Conservation (phyloP, 768 basidiomycete genomes). For the Leccinum incarnatum region DNA sequence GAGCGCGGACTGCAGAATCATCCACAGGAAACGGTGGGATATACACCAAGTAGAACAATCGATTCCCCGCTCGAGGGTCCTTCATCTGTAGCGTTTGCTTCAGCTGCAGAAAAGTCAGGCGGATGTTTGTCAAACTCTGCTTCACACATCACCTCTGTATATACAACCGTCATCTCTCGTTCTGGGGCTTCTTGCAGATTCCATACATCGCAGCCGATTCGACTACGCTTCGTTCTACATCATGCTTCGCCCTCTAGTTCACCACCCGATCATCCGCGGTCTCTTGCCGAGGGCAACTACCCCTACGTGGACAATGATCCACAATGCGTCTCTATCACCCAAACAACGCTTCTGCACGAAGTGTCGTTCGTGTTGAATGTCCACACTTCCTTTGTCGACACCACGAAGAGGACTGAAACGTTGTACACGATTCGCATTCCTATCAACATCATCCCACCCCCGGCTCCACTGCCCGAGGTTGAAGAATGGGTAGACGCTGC, state of each 20-base stretch:
- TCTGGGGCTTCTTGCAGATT: conserved; percentile 93
- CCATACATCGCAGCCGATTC: conserved; percentile 71
- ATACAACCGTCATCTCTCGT: conserved; percentile 62
- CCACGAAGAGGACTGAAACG: conserved; percentile 63
- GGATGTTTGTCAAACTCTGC: conserved; percentile 43
- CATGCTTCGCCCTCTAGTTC: conserved; percentile 50
- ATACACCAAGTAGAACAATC: conserved; percentile 11
- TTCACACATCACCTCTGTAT: conserved; percentile 39
- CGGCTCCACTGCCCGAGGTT: conserved; percentile 77
- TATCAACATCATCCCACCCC: conserved; percentile 66
- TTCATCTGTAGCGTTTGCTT: conserved; percentile 27
- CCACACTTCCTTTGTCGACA: conserved; percentile 75
- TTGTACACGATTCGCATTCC: conserved; percentile 66
- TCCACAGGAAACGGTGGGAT: conserved; percentile 17
- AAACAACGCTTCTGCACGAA: conserved; percentile 79
- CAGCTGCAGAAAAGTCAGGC: conserved; percentile 28
- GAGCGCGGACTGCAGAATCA: conserved; percentile 34
- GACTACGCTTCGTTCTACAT: conserved; percentile 79
- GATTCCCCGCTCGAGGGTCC: conserved; percentile 29
- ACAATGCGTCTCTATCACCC: conserved; percentile 74
- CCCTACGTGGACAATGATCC: conserved; percentile 53
- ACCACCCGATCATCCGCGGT: conserved; percentile 44
- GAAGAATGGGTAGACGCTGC: conserved; percentile 69
- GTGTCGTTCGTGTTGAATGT: conserved; percentile 76
- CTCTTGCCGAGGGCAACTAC: conserved; percentile 42